Base-by-base conservation (phyloP, 345 rosid species). In the Erysimum cheiranthoides region DNA sequence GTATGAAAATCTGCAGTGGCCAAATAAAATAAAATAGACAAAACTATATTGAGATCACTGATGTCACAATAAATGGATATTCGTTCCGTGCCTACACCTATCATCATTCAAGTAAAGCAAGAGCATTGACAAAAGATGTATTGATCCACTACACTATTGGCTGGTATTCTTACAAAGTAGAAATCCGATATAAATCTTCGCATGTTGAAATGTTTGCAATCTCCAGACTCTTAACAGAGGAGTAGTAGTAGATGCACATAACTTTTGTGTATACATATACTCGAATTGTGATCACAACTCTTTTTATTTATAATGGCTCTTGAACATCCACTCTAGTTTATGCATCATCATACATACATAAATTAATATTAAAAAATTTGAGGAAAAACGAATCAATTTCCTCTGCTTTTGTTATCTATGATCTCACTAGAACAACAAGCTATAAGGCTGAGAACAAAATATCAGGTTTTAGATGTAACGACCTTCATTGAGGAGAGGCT, bases 401-500 rank as follows among this genome's bases (percentile, higher is more conserved):
- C 31, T 68, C 8, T 7, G 36, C 31, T 21, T 21, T 50, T 61
- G 49, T 27, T 40, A 31, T 32, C 69, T 60, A 75, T 60, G 54
- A 28, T 17, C 8, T 17, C 8, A 36, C 31, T 49, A 47, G 51
- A 46, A 40, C 21, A 11, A 52, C 25, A 53, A 73, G 62, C 0
- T 38, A n/a, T n/a, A 46, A 14, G 30, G 14, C 16, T 76, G 69
- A 68, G 4, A 6, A 42, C 10, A 21, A 74, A 25, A 12, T 16
- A 70, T 72, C 16, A 60, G 28, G 85, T 50, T 54, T 58, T 79
- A 32, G 81, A 59, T 8, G 70, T 68, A 32, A 51, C 39, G 35
- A 79, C 77, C 71, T 80, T 82, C 36, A 85, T 34, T 2, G 88
- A 85, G 10, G 90, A 87, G 64, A 89, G 35, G 8, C 86, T 73